Conservation (phyloP, 352 stramenopile species). For the Phytophthora rubi region DNA sequence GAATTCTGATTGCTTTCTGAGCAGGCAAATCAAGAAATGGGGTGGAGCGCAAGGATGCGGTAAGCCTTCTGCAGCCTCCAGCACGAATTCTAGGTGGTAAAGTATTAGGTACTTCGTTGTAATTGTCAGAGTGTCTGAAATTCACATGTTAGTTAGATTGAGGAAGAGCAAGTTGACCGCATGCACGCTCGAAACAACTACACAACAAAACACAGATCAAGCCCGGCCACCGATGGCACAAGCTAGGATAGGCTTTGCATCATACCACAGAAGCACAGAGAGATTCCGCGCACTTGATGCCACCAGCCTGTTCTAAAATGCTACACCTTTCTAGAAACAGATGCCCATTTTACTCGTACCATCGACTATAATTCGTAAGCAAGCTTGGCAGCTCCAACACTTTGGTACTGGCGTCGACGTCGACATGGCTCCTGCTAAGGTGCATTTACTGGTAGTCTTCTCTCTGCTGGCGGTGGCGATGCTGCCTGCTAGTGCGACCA, state of each 20-base stretch:
- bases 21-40: background rate
- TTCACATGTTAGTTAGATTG: too few relatives aligned
- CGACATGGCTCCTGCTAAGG: background rate
- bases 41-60: background rate
- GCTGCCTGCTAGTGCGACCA: conserved; percentile 6
- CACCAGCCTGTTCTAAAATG: background rate
- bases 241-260: too few relatives aligned
- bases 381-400: background rate
- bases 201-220: too few relatives aligned
- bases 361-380: too few relatives aligned
- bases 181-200: too few relatives aligned
- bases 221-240: too few relatives aligned
- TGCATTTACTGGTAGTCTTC: background rate
- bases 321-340: background rate
- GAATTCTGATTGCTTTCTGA: background rate
- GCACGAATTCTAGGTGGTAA: background rate
- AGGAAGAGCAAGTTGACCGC: too few relatives aligned
- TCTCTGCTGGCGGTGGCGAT: conserved; percentile 7
- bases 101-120: too few relatives aligned
- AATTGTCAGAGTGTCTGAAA: too few relatives aligned
- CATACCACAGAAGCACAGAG: too few relatives aligned
- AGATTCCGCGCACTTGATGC: too few relatives aligned
- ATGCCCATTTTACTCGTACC: too few relatives aligned
- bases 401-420: background rate
- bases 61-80: background rate